A percentile compares a stretch with the other conserved stretches of the same genome.
phyloP scores from a whole-genome alignment of 192 early-diverging fungal species.

The Powellomyces hirtus region DNA sequence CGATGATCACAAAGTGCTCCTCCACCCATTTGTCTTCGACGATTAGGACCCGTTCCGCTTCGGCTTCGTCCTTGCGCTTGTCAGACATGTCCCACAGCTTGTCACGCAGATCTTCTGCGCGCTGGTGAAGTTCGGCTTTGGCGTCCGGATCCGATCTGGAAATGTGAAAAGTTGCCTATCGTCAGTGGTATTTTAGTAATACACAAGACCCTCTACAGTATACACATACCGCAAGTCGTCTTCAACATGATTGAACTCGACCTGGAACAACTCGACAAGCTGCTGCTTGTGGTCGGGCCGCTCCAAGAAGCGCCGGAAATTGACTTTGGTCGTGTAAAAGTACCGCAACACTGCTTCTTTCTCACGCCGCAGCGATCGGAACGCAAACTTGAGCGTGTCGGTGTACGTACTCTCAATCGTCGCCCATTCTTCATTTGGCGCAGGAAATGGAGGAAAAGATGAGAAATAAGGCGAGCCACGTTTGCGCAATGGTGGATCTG shows the following conservation, averaged over 20 bases:
- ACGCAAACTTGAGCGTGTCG: conserved; percentile 56
- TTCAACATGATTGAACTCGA: conserved; percentile 57
- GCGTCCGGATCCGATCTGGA: conserved; percentile 51
- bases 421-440: conserved; percentile 49
- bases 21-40: conserved; percentile 61
- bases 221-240: conserved; percentile 51
- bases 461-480: too few relatives aligned
- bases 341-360: conserved; percentile 47
- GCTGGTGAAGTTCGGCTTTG: conserved; percentile 60
- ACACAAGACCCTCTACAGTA: not conserved
- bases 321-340: conserved; percentile 52
- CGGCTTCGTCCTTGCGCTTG: conserved; percentile 57
- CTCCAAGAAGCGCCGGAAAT: conserved; percentile 53
- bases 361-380: conserved; percentile 56
- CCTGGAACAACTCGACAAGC: conserved; percentile 53
- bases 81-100: conserved; percentile 62
- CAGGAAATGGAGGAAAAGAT: too few relatives aligned
- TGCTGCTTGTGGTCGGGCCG: conserved; percentile 57
- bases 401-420: conserved; percentile 56
- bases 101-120: conserved; percentile 61
- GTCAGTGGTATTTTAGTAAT: not conserved
- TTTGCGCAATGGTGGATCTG: too few relatives aligned
- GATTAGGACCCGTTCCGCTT: conserved; percentile 49
- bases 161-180: not conserved
- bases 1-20: conserved; percentile 54